Evolutionary conservation across 768 basidiomycete genomes (phyloP), one percentile per base, ranked within the genome.

Genomic region (Hebeloma cylindrosporum): DNA sequence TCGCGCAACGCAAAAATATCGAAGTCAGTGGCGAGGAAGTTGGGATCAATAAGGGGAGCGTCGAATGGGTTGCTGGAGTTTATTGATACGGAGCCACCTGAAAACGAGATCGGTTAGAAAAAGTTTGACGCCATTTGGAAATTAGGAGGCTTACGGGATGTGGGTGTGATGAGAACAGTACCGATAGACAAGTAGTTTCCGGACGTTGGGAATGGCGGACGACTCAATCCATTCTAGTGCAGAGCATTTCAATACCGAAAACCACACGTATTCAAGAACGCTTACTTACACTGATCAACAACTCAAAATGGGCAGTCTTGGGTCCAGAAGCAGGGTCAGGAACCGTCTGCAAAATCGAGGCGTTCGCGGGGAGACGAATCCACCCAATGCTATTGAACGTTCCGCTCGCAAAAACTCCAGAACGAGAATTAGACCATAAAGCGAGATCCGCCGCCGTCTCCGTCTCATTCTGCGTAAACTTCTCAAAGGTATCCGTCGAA

Each of bases 41-140:
- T 70, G 2, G 77, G 73, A 52, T 80, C 66, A 56, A 81, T 77
- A 10, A 63, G 34, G 0, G 79, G 77, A 10, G 61, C 29, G 31
- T 61, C 63, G 57, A 78, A 76, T 5, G 74, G 66, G 49, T 69
- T 57, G 9, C 59, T 66, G 7, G 73, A 70, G 36, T 63, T 69
- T 40, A 78, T 48, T 4, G 55, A 60, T 2, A 69, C 45, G 9
- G 52, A 52, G 11, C 68, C 68, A 40, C 63, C 68, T 68, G 26
- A 16, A 7, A 11, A 30, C 7, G 7, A n/a, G 10, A 16, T n/a
- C 10, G 8, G 16, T 18, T 11, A 28, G 16, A 5, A 17, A 26
- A 11, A 8, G 21, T 10, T 26, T 1, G 7, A 17, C 20, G 11
- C 4, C 3, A 23, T 30, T 18, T 27, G 16, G 17, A 20, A 13